These are phyloP conservation scores for Ananas comosus DNA, from an alignment of 176 grass and related monocot species.

Conservation along the genomic window DNA sequence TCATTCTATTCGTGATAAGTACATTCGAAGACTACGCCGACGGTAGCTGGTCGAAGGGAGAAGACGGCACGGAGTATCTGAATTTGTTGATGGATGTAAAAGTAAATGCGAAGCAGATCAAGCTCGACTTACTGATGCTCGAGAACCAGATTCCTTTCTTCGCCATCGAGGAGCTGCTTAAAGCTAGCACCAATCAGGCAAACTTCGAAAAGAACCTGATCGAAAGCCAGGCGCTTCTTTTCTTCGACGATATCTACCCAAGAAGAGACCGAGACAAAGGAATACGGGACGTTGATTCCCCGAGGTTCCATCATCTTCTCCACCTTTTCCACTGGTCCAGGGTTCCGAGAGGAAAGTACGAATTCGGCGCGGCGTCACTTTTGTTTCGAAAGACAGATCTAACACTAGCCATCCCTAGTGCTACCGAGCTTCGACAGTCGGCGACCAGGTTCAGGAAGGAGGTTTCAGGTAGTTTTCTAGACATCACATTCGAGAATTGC, in stretches of 20 bases:
- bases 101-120: conserved; percentile 32
- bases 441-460: conserved; percentile 27
- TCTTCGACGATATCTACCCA: conserved; percentile 38
- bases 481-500: conserved; percentile 24
- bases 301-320: conserved; percentile 30
- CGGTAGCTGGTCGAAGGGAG: neutral
- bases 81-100: neutral
- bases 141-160: conserved; percentile 49
- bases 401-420: conserved; percentile 31
- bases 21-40: no score
- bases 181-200: neutral
- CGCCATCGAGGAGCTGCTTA: conserved; percentile 27
- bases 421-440: conserved; percentile 21
- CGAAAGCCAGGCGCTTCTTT: conserved; percentile 29
- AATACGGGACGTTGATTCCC: neutral
- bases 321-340: conserved; percentile 47
- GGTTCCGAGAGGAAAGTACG: conserved; percentile 26
- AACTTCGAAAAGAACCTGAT: neutral
- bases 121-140: conserved; percentile 37
- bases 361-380: conserved; percentile 21
- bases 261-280: neutral
- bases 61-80: neutral
- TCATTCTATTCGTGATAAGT: conserved; percentile 24
- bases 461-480: conserved; percentile 7
- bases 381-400: conserved; percentile 18